Evolutionary conservation across 805 yeast species (phyloP), one percentile per base, ranked within the genome.

Genomic region (Metschnikowia henanensis): DNA sequence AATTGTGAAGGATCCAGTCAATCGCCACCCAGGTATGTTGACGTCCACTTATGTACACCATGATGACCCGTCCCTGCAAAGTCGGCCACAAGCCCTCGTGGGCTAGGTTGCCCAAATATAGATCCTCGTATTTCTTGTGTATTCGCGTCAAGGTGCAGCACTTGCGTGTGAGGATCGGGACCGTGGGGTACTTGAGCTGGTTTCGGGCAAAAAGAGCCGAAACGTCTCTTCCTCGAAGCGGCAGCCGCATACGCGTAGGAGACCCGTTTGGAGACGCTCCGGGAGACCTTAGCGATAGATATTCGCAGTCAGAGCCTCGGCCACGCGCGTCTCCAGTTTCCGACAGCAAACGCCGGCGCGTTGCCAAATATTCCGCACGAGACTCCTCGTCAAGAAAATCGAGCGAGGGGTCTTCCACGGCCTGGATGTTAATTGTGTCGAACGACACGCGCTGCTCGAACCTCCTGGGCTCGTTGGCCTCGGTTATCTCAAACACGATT

Each of bases 11-110:
- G 6, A 79, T 67, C 83, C 87, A 87, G 60, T 87, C 95, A 21
- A 87, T 61, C 1, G 89, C 81, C 9, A 84, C 88, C 95, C 95
- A 87, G 0, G 94, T 83, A 65, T 86, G 92, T 43, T 68, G 73
- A 46, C 92, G 67, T 3, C 89, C 95, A 51, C 82, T 73, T 23
- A 87, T 68, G 57, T 84, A 84, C 22, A 83, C 80, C 58, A 86
- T 57, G 5, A 85, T 68, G 1, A 75, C 74, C 54, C 90, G 68
- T 30, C 70, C 67, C 0, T 81, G 80, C 35, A 80, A 60, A 0
- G 73, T 69, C 0, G 79, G 76, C 13, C 50, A 51, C 18, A 57
- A 39, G 22, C 55, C 55, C 21, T 53, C 49, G 16, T 61, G 57
- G 26, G 58, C 51, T 22, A 73, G 48, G 34, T 68, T 61, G 2